These are phyloP conservation scores for Aegilops umbellulata DNA, from an alignment of 176 grass and related monocot species.

Conservation along the genomic window DNA sequence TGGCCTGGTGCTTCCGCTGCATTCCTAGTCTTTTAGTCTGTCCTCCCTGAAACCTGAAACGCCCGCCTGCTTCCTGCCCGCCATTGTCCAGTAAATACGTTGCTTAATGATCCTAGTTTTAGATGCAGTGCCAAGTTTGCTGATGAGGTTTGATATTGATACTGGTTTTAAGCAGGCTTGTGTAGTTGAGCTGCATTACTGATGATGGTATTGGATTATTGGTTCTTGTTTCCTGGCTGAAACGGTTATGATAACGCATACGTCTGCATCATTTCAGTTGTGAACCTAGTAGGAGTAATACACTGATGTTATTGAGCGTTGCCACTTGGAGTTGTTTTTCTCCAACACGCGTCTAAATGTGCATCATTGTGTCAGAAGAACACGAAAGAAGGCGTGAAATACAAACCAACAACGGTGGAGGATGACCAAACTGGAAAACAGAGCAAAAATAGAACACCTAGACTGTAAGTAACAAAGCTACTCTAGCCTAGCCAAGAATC, in stretches of 20 bases:
- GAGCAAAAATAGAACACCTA: not conserved
- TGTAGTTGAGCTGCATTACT: not conserved
- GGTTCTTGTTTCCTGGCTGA: not conserved
- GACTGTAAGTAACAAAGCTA: not conserved
- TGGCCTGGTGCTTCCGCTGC: not conserved
- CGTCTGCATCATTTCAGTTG: not conserved
- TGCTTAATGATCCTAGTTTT: not conserved
- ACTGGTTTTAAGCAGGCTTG: not conserved
- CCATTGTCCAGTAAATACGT: not conserved
- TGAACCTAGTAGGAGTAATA: too few species aligned
- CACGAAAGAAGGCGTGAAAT: not conserved
- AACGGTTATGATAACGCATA: not conserved
- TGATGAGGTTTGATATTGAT: not conserved
- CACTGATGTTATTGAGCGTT: not conserved
- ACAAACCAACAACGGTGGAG: not conserved
- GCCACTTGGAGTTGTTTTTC: not conserved
- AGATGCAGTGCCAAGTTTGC: not conserved
- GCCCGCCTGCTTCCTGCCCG: not conserved
- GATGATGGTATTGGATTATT: not conserved
- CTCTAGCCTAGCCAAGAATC: not conserved
- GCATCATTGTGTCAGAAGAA: not conserved
- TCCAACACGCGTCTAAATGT: not conserved
- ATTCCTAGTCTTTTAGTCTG: not conserved
- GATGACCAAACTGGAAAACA: not conserved
- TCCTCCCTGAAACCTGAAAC: not conserved